Evolutionary conservation across 176 grass and related monocot genomes (phyloP).

Genomic region (Eragrostis curvula): DNA sequence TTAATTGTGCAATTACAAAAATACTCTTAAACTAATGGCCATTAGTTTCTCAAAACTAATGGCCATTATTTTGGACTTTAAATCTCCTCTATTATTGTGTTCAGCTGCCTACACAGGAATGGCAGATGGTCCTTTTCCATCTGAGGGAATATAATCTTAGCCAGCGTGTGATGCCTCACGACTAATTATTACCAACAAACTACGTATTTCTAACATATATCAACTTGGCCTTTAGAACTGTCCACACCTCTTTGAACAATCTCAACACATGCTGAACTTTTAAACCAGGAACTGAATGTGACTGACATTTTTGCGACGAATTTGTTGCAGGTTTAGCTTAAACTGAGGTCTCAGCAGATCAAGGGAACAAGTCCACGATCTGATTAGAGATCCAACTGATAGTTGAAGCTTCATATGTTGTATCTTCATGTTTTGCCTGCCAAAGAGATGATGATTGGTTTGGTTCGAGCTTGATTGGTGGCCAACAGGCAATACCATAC

Average conservation of each 20-base stretch:
- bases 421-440: slow-evolving; percentile 6
- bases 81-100: no score
- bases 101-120: slow-evolving; percentile 1
- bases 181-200: not conserved
- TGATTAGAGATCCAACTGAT: not conserved
- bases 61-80: no score
- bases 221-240: not conserved
- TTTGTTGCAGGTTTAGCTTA: slow-evolving; percentile 55
- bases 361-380: not conserved
- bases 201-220: not conserved
- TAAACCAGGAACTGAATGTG: not conserved
- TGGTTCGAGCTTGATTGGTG: not conserved
- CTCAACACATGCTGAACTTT: not conserved
- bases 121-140: not conserved
- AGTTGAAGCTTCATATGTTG: slow-evolving; percentile 12
- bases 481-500: not conserved
- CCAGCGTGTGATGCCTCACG: not conserved
- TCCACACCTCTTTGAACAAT: not conserved
- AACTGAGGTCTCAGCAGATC: slow-evolving; percentile 34
- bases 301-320: not conserved
- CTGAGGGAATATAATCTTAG: not conserved
- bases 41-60: no score
- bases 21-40: no score
- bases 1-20: no score
- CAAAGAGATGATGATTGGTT: slow-evolving; percentile 12